Base-by-base conservation (phyloP, 1,284 basidiomycete genomes). In the Marasmius tenuissimus region DNA sequence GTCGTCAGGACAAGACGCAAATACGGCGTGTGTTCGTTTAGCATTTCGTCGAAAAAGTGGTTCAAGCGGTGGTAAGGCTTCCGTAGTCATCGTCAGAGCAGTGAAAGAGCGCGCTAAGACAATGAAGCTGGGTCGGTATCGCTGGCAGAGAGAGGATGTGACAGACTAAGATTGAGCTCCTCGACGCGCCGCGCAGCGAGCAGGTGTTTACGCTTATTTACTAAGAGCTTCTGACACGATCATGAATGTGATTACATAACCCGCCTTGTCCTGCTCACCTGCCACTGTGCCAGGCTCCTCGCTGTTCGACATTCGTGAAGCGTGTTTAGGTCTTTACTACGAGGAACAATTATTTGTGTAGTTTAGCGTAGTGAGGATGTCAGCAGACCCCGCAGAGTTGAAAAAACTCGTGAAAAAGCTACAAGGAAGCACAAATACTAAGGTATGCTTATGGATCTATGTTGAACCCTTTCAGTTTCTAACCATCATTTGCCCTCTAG, bases 391-490 rank as follows among this genome's bases (percentile, higher is more conserved):
- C 68, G 77, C 77, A 72, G 90, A 93, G 77, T 81, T 93, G 77
- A 92, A 86, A 82, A 86, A 85, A 74, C 85, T 91, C 75, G 89
- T 90, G 60, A 92, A 91, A 81, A 83, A 87, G 76, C 80, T 93
- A 66, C 88, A 91, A 76, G 81, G 75, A 70, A 79, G 86, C 65
- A 77, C 83, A 64, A 79, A 77, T 52, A 81, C 83, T 61, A 76
- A 85, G 86, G 91, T 91, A 77, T 73, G 88, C 52, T 69, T 73
- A 73, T 72, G 70, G 72, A 69, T 76, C 71, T 74, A 75, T 73
- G 73, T 78, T 71, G 75, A 72, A 73, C 75, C 70, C 70, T 68
- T 70, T 70, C 68, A 65, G 73, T 68, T 70, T 63, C 73, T 79
- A 64, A 75, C 67, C 64, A 60, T 20, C 64, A 62, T 62, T 65